Evolutionary conservation across 306 rosid species (phyloP).

Genomic region (Fagus crenata): DNA sequence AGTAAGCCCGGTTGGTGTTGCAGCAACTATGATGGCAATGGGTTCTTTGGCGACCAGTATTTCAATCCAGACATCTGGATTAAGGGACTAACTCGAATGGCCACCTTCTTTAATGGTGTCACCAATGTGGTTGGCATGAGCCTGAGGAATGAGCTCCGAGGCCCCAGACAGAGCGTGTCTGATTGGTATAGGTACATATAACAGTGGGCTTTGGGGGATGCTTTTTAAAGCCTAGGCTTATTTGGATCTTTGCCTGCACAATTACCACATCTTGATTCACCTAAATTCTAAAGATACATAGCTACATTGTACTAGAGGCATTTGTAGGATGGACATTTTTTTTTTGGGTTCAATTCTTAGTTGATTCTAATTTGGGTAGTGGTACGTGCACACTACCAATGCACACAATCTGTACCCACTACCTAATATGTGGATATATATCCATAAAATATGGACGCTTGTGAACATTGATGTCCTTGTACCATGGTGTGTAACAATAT

Average conservation of each 20-base stretch:
- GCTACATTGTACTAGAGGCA: too few species aligned
- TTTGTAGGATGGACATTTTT: background rate
- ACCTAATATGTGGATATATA: too few species aligned
- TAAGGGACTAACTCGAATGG: constrained; percentile 71
- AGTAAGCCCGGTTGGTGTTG: constrained; percentile 89
- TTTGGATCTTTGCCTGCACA: background rate
- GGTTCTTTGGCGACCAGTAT: constrained; percentile 70
- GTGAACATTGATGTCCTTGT: too few species aligned
- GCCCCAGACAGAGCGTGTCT: constrained; percentile 65
- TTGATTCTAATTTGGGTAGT: background rate
- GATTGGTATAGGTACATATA: constrained; percentile 76
- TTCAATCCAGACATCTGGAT: constrained; percentile 71
- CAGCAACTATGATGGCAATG: constrained; percentile 61
- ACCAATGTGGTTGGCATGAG: constrained; percentile 75
- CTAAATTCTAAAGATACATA: too few species aligned
- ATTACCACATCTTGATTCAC: too few species aligned
- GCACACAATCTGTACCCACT: too few species aligned
- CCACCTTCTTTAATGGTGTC: constrained; percentile 63
- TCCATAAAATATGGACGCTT: too few species aligned
- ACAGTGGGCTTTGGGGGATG: constrained; percentile 14
- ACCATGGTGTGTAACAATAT: too few species aligned
- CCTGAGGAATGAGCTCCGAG: constrained; percentile 85
- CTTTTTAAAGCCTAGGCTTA: too few species aligned
- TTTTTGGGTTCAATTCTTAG: background rate
- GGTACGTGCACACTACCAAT: too few species aligned